Base-by-base conservation (phyloP, 2,329 filamentous ascomycete species). In the Fusarium agapanthi region DNA sequence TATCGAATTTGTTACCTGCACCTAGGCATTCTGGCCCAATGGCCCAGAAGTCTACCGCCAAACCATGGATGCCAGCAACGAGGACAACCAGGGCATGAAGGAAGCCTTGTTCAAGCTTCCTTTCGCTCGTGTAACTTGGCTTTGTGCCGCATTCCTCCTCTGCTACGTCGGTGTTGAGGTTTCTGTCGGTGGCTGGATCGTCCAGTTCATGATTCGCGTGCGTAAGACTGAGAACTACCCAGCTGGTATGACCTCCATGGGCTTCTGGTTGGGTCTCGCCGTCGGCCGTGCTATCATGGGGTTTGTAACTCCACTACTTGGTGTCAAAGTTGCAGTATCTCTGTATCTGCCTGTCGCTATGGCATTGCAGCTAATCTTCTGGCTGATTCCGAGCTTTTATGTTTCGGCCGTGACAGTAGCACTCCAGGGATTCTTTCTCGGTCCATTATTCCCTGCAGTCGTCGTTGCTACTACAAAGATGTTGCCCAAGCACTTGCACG, bases 241-340 rank as follows among this genome's bases (percentile, higher is more conserved):
- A 1, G 90, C 90, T 32, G 93, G 93, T 15, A 92, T 95, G 86
- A 90, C 90, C 0, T 90, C 91, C 0, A 94, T 92, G 4, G 93
- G 93, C 0, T 95, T 95, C 81, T 96, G 93, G 93, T 86, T 94
- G 26, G 93, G 93, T 0, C 86, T 96, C 69, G 93, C 93, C 0
- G 81, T 93, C 4, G 93, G 93, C 0, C 85, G 93, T 7, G 82
- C 94, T 6, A 79, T 92, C 1, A 81, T 96, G 9, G 92, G 92
- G 0, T 95, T 95, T 72, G 85, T 95, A 0, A 95, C 93, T 1
- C 90, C 91, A 0, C 82, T 85, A 5, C 83, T 94, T 18, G 93
- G 93, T 0, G 92, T 95, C 81, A 93, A 92, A 77, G 75, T 87
- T 22, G 87, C 90, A 20, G 86, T 92, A 34, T 77, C 84, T 24